These are phyloP conservation scores for Talaromyces sp. DNA, from an alignment of 2,329 filamentous ascomycete species.

Conservation along the genomic window DNA sequence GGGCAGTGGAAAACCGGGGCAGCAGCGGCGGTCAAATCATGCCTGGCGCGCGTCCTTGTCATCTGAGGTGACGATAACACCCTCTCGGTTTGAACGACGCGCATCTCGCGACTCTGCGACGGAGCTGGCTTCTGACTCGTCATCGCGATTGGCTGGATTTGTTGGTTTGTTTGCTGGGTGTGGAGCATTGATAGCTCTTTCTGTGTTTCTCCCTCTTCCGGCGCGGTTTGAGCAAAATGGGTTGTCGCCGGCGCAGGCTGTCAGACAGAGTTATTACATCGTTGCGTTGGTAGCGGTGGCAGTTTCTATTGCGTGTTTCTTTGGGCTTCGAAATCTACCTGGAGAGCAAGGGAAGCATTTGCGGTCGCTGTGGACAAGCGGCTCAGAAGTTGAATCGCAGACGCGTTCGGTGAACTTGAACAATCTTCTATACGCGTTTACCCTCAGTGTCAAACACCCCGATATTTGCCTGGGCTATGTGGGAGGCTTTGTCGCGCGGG, in stretches of 20 bases:
- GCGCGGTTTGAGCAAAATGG: slow-evolving; percentile 70
- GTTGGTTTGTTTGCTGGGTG: slow-evolving; percentile 91
- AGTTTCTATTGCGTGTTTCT: slow-evolving; percentile 69
- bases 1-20: slow-evolving; percentile 16
- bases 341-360: slow-evolving; percentile 77
- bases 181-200: slow-evolving; percentile 79
- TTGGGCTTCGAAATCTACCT: slow-evolving; percentile 63
- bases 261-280: slow-evolving; percentile 82
- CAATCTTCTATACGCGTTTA: slow-evolving; percentile 58
- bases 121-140: slow-evolving; percentile 33
- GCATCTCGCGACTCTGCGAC: slow-evolving; percentile 8
- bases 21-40: slow-evolving; percentile 8
- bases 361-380: slow-evolving; percentile 43
- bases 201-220: slow-evolving; percentile 80
- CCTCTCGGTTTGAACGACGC: slow-evolving; percentile 37
- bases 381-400: background rate
- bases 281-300: slow-evolving; percentile 68
- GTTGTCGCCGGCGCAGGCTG: slow-evolving; percentile 66
- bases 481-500: slow-evolving; percentile 89
- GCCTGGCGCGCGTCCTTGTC: slow-evolving; percentile 49
- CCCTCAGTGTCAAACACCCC: slow-evolving; percentile 68
- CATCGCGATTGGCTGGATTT: slow-evolving; percentile 70
- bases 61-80: slow-evolving; percentile 57
- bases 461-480: slow-evolving; percentile 84
- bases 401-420: slow-evolving; percentile 31